Evolutionary conservation across 805 yeast species (phyloP).

Genomic region (Metschnikowia bowlesiae): DNA sequence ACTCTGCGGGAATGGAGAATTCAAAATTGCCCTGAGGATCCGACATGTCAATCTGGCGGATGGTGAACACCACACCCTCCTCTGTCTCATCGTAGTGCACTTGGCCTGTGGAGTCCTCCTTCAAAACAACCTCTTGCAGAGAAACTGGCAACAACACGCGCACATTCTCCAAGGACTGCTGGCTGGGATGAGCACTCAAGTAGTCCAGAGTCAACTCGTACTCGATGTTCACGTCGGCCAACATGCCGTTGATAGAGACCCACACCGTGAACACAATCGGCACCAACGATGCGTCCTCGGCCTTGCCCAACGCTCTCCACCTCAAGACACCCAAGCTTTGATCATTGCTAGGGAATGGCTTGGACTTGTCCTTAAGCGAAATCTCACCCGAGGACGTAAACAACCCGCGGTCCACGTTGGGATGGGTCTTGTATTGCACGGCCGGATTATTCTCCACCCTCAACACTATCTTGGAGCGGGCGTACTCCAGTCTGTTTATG

Average conservation of each 20-base stretch:
- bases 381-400: slow-evolving; percentile 57
- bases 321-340: slow-evolving; percentile 87
- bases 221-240: slow-evolving; percentile 78
- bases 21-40: slow-evolving; percentile 71
- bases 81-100: slow-evolving; percentile 55
- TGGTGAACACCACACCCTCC: slow-evolving; percentile 65
- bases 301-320: slow-evolving; percentile 75
- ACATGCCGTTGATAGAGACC: slow-evolving; percentile 63
- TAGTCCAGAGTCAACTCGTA: slow-evolving; percentile 61
- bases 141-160: slow-evolving; percentile 61
- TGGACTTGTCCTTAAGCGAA: slow-evolving; percentile 69
- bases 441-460: slow-evolving; percentile 43
- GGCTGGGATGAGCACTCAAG: slow-evolving; percentile 24
- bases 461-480: slow-evolving; percentile 62
- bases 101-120: slow-evolving; percentile 42
- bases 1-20: slow-evolving; percentile 65
- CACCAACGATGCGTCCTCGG: slow-evolving; percentile 40
- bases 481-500: slow-evolving; percentile 68
- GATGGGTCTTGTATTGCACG: slow-evolving; percentile 87
- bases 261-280: slow-evolving; percentile 82
- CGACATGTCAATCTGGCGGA: slow-evolving; percentile 51
- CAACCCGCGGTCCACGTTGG: slow-evolving; percentile 79
- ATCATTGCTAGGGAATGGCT: slow-evolving; percentile 88
- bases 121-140: slow-evolving; percentile 50
- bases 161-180: slow-evolving; percentile 49